Base-by-base conservation (phyloP, 768 basidiomycete species). In the Pholiota molesta region DNA sequence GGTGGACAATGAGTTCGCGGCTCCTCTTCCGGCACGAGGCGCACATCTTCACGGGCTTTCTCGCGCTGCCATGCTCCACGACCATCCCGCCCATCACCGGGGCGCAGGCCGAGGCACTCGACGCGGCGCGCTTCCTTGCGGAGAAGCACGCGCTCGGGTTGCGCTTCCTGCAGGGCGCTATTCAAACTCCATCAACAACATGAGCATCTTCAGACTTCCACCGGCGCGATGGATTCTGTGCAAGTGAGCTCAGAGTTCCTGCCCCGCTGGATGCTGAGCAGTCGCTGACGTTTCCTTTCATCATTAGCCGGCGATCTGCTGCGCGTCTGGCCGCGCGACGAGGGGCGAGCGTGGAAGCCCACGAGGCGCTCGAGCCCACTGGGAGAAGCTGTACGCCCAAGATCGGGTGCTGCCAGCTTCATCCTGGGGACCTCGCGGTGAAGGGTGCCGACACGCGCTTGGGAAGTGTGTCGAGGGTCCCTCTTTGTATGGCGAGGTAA, bases 141-240 rank as follows among this genome's bases (percentile, higher is more conserved):
- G 77, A 90, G 91, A 79, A 79, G 60, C 74, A 76, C 61, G 73
- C 76, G 31, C 60, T 80, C 81, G 79, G 70, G 3, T 70, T 82
- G 49, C 80, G 79, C 59, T 81, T 82, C 72, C 73, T 78, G 70
- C 81, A 81, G 56, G 80, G 80, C 54, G 80, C 80, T 56, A 79
- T 82, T 31, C 81, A 82, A 63, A n/a, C n/a, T 82, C 79, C 59
- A 81, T 82, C 67, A 82, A 81, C 68, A 81, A 76, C 59, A 65
- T 82, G 65, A 73, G 78, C 13, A 71, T 82, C 33, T 76, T 82
- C 60, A n/a, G n/a, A n/a, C n/a, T n/a, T n/a, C n/a, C n/a, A n/a
- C n/a, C n/a, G 78, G 5, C 68, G 81, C 57, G 81, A 81, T 62
- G 77, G 72, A 8, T 81, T 77, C 59, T n/a, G 66, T 62, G 19